Conservation (phyloP, 441 rosid species). For the Populus trichocarpa region DNA sequence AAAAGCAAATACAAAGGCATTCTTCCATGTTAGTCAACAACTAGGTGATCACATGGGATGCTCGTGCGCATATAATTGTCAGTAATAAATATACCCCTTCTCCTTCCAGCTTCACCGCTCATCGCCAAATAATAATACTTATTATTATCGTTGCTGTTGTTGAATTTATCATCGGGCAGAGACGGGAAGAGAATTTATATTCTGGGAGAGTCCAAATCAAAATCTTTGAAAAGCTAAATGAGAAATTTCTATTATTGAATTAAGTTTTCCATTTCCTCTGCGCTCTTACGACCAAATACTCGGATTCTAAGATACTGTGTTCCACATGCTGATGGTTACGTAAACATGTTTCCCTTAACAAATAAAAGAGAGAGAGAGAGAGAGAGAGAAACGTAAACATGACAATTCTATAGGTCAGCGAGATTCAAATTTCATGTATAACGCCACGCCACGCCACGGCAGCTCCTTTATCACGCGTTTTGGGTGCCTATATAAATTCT, state of each 20-base stretch:
- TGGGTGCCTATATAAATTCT: slow-evolving; percentile 11
- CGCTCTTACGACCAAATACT: neutral
- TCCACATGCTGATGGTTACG: neutral
- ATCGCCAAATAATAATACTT: too few relatives aligned
- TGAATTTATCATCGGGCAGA: neutral
- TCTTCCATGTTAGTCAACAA: neutral
- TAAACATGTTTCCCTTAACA: neutral
- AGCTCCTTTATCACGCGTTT: slow-evolving; percentile 27
- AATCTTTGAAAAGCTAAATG: too few relatives aligned
- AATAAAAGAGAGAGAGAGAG: too few relatives aligned
- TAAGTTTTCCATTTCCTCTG: too few relatives aligned
- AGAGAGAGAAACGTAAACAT: neutral
- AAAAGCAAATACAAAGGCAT: too few relatives aligned
- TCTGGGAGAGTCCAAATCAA: too few relatives aligned
- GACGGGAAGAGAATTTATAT: too few relatives aligned
- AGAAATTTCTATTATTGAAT: too few relatives aligned
- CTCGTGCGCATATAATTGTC: neutral
- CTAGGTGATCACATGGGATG: neutral
- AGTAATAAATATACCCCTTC: neutral
- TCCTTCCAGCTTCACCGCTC: neutral
- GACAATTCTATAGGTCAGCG: neutral
- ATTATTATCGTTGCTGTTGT: too few relatives aligned
- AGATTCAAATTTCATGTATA: slow-evolving; percentile 5
- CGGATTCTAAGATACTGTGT: neutral
- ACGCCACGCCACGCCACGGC: neutral